phyloP scores from a whole-genome alignment of 106 monocot genomes.

The Dioscorea dumetorum region DNA sequence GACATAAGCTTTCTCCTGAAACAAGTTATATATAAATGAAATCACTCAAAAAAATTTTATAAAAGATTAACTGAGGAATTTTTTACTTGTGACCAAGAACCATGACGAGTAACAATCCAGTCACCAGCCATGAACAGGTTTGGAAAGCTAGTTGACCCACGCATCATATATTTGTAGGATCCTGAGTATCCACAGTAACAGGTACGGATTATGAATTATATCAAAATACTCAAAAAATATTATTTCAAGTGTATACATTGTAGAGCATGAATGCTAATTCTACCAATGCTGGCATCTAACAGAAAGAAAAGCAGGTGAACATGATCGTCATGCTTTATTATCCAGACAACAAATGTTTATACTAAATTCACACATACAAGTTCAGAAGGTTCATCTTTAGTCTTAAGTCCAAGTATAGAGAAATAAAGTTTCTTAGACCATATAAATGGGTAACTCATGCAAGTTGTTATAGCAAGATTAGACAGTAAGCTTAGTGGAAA shows the following conservation, averaged over 20 bases:
- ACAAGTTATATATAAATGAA: not conserved
- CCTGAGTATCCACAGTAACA: slow-evolving; percentile 18
- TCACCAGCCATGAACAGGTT: slow-evolving; percentile 81
- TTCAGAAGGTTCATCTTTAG: no score
- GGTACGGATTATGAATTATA: not conserved
- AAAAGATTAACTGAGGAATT: not conserved
- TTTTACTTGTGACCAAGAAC: slow-evolving; percentile 60
- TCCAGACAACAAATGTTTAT: no score
- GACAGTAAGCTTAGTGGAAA: no score
- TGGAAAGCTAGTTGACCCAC: slow-evolving; percentile 53
- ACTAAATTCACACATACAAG: no score
- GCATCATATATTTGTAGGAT: slow-evolving; percentile 75
- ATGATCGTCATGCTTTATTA: no score
- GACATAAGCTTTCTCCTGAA: slow-evolving; percentile 67
- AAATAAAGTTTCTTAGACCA: no score
- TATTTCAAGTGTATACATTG: not conserved
- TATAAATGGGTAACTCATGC: no score
- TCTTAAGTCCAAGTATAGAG: no score
- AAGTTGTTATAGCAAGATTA: no score
- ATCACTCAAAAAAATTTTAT: not conserved
- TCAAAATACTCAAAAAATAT: not conserved
- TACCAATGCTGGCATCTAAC: not conserved
- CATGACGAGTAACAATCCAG: slow-evolving; percentile 71
- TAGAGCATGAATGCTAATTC: not conserved
- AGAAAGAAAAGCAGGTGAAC: no score